Evolutionary conservation across 768 basidiomycete genomes (phyloP).

Genomic region (Saitozyma sp.): DNA sequence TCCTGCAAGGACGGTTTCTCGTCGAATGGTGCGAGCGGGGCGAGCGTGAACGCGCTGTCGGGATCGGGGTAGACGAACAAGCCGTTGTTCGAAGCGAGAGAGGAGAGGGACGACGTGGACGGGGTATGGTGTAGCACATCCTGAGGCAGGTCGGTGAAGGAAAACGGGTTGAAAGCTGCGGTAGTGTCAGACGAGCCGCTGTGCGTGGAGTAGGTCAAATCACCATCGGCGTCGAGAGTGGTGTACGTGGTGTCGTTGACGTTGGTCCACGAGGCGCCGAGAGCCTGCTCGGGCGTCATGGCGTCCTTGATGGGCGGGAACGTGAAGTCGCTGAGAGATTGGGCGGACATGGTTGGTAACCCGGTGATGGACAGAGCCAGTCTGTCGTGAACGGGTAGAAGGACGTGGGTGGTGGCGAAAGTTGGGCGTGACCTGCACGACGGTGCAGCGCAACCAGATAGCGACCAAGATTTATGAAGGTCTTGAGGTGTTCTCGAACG

Average conservation of each 20-base stretch:
- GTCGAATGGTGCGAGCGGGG: constrained; percentile 21
- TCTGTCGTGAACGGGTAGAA: too few species aligned
- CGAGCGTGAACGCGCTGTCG: constrained; percentile 9
- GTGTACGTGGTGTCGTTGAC: not conserved
- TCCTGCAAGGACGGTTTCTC: constrained; percentile 4
- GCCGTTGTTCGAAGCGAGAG: constrained; percentile 15
- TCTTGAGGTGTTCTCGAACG: too few species aligned
- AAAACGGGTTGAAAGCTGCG: not conserved
- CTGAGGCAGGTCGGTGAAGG: not conserved
- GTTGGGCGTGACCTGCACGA: too few species aligned
- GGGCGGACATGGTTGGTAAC: too few species aligned
- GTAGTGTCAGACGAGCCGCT: constrained; percentile 2
- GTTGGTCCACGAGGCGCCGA: too few species aligned
- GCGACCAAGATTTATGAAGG: too few species aligned
- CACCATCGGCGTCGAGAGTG: not conserved
- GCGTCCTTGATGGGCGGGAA: too few species aligned
- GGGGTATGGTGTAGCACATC: not conserved
- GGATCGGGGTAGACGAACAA: constrained; percentile 16
- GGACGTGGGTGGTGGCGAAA: too few species aligned
- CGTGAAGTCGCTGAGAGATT: too few species aligned
- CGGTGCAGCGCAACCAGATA: too few species aligned
- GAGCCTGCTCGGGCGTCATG: too few species aligned
- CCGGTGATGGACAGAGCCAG: too few species aligned
- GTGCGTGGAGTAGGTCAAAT: not conserved
- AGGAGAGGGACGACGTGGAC: constrained; percentile 14